Evolutionary conservation across 169 alveolate genomes (phyloP).

Genomic region (Sarcocystis neurona): DNA sequence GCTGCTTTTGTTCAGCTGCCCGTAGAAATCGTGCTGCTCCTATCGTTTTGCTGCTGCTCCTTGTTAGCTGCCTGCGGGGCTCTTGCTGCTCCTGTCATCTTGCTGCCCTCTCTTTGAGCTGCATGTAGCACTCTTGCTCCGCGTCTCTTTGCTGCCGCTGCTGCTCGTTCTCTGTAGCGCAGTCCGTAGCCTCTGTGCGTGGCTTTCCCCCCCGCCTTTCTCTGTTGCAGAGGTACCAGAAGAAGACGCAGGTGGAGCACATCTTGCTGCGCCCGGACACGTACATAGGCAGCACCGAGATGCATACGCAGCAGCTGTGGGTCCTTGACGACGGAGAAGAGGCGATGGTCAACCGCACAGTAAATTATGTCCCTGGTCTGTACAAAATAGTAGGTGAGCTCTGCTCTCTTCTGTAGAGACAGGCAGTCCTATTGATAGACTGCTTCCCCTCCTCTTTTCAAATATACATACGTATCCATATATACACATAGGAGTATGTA

Average conservation of each 20-base stretch:
- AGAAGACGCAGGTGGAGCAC: conserved; percentile 97
- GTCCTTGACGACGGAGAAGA: conserved; percentile 87
- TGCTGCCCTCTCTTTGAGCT: neutral
- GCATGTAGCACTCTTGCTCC: neutral
- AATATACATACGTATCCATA: too few species aligned
- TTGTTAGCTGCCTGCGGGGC: too few species aligned
- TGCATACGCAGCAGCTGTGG: conserved; percentile 93
- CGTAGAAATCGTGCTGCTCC: too few species aligned
- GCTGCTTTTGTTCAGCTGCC: too few species aligned
- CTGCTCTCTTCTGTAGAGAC: neutral
- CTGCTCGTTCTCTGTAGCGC: neutral
- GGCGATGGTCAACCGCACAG: conserved; percentile 82
- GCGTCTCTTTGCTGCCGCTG: neutral
- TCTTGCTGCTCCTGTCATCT: too few species aligned
- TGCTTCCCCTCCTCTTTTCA: too few species aligned
- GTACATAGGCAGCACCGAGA: conserved; percentile 95
- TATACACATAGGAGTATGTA: neutral
- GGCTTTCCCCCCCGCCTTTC: conserved; percentile 10
- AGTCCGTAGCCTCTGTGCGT: neutral
- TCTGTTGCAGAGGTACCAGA: conserved; percentile 91
- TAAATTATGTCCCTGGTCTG: conserved; percentile 95
- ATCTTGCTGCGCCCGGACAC: conserved; percentile 98
- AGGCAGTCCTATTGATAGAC: neutral
- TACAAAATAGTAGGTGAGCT: conserved; percentile 93
- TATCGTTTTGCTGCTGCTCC: too few species aligned